phyloP scores from a whole-genome alignment of 2,329 filamentous ascomycete genomes.

The Didymella segeticola region DNA sequence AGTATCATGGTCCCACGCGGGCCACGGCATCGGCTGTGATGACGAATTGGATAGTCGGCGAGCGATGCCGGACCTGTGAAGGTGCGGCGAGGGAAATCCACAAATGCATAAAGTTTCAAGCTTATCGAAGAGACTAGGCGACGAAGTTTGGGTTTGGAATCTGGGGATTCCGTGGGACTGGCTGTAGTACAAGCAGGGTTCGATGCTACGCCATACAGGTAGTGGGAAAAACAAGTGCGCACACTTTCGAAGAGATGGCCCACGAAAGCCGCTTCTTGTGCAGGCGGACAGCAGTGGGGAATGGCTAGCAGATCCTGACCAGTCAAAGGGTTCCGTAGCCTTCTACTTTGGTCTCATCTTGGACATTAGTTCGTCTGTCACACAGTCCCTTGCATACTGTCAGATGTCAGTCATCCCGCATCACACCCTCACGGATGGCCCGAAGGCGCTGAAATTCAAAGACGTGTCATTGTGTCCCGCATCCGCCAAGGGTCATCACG shows the following conservation, averaged over 20 bases:
- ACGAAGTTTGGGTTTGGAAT: background rate
- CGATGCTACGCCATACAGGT: background rate
- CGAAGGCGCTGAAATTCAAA: background rate
- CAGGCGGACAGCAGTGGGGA: background rate
- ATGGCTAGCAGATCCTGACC: background rate
- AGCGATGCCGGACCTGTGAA: background rate
- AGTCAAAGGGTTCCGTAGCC: background rate
- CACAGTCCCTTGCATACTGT: conserved; percentile 8
- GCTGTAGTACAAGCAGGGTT: background rate
- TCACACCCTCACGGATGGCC: background rate
- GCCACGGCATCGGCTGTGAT: background rate
- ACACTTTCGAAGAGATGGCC: background rate
- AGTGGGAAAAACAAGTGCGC: background rate
- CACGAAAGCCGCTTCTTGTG: background rate
- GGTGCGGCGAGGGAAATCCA: background rate
- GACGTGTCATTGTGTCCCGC: background rate
- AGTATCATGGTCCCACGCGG: background rate
- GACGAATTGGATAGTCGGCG: background rate
- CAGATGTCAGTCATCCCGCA: background rate
- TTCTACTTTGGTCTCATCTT: background rate
- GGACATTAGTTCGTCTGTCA: background rate
- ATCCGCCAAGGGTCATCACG: conserved; percentile 1
- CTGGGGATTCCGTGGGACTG: background rate
- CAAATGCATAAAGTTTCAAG: too few relatives aligned
- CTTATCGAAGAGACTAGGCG: background rate